Evolutionary conservation across 1,284 basidiomycete species (phyloP), one percentile per base, ranked within the genome.

Genomic region (Ceratobasidium theobromae): DNA sequence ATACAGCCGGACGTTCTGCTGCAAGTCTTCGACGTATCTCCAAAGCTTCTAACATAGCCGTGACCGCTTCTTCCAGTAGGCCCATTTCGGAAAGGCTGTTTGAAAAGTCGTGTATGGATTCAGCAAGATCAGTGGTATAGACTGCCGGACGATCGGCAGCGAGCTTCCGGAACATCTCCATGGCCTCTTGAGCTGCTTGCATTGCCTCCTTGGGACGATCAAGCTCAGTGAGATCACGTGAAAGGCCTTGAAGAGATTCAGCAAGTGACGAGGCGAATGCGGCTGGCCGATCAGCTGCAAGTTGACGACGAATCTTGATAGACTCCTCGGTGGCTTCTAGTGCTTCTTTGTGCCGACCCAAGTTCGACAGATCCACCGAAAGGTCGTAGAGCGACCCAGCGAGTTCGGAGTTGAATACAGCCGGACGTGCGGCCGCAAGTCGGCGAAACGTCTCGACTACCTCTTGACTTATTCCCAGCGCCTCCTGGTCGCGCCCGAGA

Each of bases 261-360:
- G 41, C 33, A 23, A 58, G 40, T 25, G 11, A 0, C 6, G 55
- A 21, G 14, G 2, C 32, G 25, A 27, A 30, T 9, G 30, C 1
- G 12, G 40, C 40, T 32, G 55, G 57, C 14, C n/a, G 6, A 18
- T 46, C 28, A 18, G 11, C 12, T 11, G 41, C 38, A 14, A 60
- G 28, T 16, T 46, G 41, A 28, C 27, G 55, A 33, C 30, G 21
- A 14, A 60, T 25, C 21, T 57, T 12, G 25, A 51, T 33, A 1
- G 58, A n/a, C 58, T 62, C 58, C 30, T 38, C 38, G 3, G 43
- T 30, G 5, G 58, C 58, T 28, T 12, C 32, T 16, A 62, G 46
- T 21, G 45, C 58, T 33, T 62, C 45, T 21, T 51, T 27, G 21
- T 51, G 27, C 4, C 35, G 43, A 33, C 35, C 49, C 25, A 62